Conservation (phyloP, 305 asterid species). For the Ajuga reptans region DNA sequence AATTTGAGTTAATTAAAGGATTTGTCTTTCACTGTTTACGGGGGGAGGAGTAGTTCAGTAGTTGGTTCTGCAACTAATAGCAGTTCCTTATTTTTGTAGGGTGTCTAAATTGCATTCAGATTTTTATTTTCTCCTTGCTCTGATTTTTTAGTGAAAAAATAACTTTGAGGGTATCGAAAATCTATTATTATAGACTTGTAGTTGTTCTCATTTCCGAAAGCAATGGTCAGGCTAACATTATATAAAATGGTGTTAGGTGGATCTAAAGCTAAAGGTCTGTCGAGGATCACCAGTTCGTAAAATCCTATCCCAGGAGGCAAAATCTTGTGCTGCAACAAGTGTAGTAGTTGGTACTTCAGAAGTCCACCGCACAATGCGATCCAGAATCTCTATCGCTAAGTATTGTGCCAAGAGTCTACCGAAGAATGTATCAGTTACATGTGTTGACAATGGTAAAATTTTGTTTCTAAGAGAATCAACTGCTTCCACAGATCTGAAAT, state of each 20-base stretch:
- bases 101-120: not conserved
- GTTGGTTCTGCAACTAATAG: not conserved
- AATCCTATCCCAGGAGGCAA: slow-evolving; percentile 52
- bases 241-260: slow-evolving; percentile 39
- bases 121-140: not conserved
- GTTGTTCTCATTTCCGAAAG: not conserved
- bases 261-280: slow-evolving; percentile 61
- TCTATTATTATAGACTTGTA: not conserved
- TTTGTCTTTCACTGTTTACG: not conserved
- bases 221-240: not conserved
- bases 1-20: too few relatives aligned
- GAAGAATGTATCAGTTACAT: slow-evolving; percentile 41
- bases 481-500: slow-evolving; percentile 25
- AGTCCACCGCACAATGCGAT: slow-evolving; percentile 40
- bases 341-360: slow-evolving; percentile 55
- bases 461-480: slow-evolving; percentile 42
- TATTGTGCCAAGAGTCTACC: slow-evolving; percentile 52
- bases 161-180: not conserved
- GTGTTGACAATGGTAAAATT: slow-evolving; percentile 62
- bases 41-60: not conserved
- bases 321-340: slow-evolving; percentile 43
- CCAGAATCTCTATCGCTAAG: slow-evolving; percentile 57
- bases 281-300: slow-evolving; percentile 66
- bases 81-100: not conserved
- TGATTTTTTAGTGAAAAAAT: not conserved